A percentile compares a stretch with the other conserved stretches of the same genome.
These are phyloP conservation scores for Ilex aquifolium DNA, from an alignment of 257 asterid genomes.

Conservation along the genomic window DNA sequence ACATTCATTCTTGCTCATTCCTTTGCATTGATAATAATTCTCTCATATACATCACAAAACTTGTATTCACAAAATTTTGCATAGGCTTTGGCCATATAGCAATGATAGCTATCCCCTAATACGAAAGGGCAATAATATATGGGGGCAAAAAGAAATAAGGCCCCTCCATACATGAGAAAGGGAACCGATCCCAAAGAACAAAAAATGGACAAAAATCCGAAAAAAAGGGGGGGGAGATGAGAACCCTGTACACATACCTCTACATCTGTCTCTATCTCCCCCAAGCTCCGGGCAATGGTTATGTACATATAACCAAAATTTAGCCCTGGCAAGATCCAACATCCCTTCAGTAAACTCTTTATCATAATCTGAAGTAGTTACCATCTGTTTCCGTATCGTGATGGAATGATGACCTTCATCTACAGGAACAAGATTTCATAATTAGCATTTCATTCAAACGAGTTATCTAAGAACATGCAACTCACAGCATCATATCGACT, in stretches of 20 bases:
- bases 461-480: too few relatives aligned
- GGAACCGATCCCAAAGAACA: slow-evolving; percentile 16
- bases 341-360: slow-evolving; percentile 20
- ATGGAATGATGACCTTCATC: slow-evolving; percentile 35
- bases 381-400: slow-evolving; percentile 20
- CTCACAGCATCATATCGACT: background rate
- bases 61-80: too few relatives aligned
- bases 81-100: too few relatives aligned
- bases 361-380: slow-evolving; percentile 18
- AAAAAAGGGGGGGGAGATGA: slow-evolving; percentile 26
- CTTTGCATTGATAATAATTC: too few relatives aligned
- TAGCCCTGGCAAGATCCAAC: slow-evolving; percentile 15
- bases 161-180: slow-evolving; percentile 35
- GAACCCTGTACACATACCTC: slow-evolving; percentile 77
- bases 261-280: slow-evolving; percentile 44
- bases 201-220: background rate
- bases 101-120: too few relatives aligned
- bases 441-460: slow-evolving; percentile 4
- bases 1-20: too few relatives aligned
- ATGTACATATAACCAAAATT: slow-evolving; percentile 45
- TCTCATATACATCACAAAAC: too few relatives aligned
- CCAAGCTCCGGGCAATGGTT: slow-evolving; percentile 30
- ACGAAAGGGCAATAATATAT: slow-evolving; percentile 24
- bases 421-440: slow-evolving; percentile 16
- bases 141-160: slow-evolving; percentile 25